Evolutionary conservation across 176 grass and related monocot genomes (phyloP), one percentile per base, ranked within the genome.

Genomic region (Elaeis guineensis): DNA sequence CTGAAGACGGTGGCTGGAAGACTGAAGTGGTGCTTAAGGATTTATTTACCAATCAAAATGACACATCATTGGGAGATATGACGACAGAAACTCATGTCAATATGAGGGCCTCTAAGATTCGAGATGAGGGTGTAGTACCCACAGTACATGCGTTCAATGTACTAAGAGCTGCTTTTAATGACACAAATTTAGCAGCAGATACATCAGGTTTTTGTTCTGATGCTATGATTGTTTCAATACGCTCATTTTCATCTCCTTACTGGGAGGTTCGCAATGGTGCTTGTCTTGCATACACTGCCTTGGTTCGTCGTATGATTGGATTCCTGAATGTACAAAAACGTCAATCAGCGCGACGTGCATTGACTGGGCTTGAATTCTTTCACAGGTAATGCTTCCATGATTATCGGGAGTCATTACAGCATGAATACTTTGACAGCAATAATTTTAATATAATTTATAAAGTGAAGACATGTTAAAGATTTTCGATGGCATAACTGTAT

Each of bases 321-420:
- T 97, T 91, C 78, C 65, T 97, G 54, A 97, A 97, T 72, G 73
- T 88, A 62, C 92, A 88, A 59, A 90, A 85, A 69, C 69, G 84
- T 24, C 81, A 91, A 66, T 88, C 92, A 63, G 72, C 75, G 80
- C 83, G 86, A 4, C 78, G 87, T 35, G 84, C 92, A 56, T 73
- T 97, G 72, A 88, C 87, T 82, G 87, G 83, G 54, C 84, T 91
- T 61, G 92, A 97, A 67, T 97, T 97, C 67, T 97, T 97, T 77
- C 87, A 97, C 69, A 97, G 92, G 92, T 76, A 77, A 79, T 59
- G 35, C 39, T 63, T 65, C 29, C 65, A 7, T 18, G 35, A 44
- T 44, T 44, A 12, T 29, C 6, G 1, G 4, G 28, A 29, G 28
- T 29, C 28, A 29, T 29, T 29, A 29, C 28, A 29, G 28, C 28